A percentile compares a stretch with the other conserved stretches of the same genome.
phyloP scores from a whole-genome alignment of 2,329 filamentous ascomycete genomes.

The Diplodia scrobiculata region DNA sequence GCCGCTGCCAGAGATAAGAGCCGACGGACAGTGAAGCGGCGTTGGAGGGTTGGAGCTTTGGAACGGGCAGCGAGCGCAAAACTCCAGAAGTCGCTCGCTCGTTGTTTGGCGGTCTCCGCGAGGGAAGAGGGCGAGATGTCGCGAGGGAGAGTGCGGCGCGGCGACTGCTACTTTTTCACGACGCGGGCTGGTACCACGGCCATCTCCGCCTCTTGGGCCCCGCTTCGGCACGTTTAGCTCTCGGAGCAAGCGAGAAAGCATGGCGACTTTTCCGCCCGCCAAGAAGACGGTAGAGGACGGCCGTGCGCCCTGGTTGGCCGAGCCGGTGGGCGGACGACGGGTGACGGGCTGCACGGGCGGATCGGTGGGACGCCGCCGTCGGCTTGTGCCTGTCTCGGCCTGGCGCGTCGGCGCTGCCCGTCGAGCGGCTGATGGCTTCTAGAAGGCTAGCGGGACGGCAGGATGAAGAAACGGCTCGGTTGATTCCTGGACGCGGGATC shows the following conservation, averaged over 20 bases:
- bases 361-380: conserved; percentile 17
- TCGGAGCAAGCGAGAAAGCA: conserved; percentile 13
- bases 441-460: not conserved
- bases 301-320: not conserved
- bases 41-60: conserved; percentile 50
- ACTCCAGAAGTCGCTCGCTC: conserved; percentile 60
- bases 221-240: not conserved
- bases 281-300: not conserved
- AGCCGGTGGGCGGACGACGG: not conserved
- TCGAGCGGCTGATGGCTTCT: conserved; percentile 11
- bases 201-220: conserved; percentile 2
- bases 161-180: conserved; percentile 2
- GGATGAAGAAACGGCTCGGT: not conserved
- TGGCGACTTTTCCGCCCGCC: conserved; percentile 24
- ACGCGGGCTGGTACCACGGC: not conserved
- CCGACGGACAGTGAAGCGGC: no score
- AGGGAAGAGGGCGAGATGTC: not conserved
- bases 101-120: conserved; percentile 5
- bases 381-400: conserved; percentile 9
- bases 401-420: conserved; percentile 24
- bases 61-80: conserved; percentile 56
- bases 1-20: no score
- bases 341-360: not conserved
- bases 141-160: not conserved
- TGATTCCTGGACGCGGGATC: no score